Conservation (phyloP, 192 early-diverging fungal species). For the Haplosporangium gracile region DNA sequence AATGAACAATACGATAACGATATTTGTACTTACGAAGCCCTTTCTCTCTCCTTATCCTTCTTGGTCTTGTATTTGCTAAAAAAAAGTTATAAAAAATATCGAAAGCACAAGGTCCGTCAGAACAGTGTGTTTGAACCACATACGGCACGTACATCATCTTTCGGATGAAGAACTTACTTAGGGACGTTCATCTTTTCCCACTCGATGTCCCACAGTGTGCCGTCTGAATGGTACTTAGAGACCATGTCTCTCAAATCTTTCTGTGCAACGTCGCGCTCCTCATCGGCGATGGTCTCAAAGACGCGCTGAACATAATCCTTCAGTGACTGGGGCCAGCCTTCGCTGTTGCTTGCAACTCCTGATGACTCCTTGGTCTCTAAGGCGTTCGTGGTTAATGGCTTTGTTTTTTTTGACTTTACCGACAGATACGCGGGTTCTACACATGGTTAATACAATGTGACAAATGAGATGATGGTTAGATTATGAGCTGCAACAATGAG, state of each 20-base stretch:
- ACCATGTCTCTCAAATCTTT: slow-evolving; percentile 72
- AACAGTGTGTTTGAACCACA: background rate
- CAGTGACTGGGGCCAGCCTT: slow-evolving; percentile 32
- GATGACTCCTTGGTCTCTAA: slow-evolving; percentile 35
- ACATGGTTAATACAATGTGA: background rate
- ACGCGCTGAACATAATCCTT: slow-evolving; percentile 58
- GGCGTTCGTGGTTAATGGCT: slow-evolving; percentile 46
- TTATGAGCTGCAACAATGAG: background rate
- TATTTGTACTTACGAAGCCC: background rate
- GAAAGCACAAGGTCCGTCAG: background rate
- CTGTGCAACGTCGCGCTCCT: slow-evolving; percentile 62
- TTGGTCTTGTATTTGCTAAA: slow-evolving; percentile 25
- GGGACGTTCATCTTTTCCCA: slow-evolving; percentile 82
- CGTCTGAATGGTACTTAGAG: slow-evolving; percentile 51
- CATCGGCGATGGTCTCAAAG: slow-evolving; percentile 47
- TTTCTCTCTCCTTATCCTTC: slow-evolving; percentile 7
- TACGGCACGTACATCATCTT: background rate
- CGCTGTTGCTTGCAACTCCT: slow-evolving; percentile 13
- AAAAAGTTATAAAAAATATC: background rate
- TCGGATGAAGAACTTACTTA: slow-evolving; percentile 56
- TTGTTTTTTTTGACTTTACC: slow-evolving; percentile 55
- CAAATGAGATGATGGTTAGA: background rate
- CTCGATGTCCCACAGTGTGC: slow-evolving; percentile 67
- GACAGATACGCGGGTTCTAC: slow-evolving; percentile 51
- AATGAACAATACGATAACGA: background rate